A percentile compares a stretch with the other conserved stretches of the same genome.
phyloP scores from a whole-genome alignment of 129 eudicot genomes.

The Arctium minus region DNA sequence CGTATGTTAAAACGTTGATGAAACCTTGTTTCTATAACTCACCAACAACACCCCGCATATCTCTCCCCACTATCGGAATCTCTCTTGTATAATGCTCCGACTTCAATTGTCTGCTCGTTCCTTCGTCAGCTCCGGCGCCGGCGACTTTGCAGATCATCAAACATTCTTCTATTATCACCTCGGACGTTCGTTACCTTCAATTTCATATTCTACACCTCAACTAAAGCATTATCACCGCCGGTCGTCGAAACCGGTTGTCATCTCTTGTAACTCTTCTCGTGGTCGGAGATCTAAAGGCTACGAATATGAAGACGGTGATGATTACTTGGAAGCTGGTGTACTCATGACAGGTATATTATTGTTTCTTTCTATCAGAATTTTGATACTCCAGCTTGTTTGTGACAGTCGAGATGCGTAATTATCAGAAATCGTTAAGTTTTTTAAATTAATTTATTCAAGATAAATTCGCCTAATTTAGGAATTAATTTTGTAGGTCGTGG shows the following conservation, averaged over 20 bases:
- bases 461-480: conserved; percentile 5
- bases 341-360: conserved; percentile 48
- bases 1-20: not conserved
- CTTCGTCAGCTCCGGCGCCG: conserved; percentile 23
- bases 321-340: conserved; percentile 58
- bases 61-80: not conserved
- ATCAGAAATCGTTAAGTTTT: not conserved
- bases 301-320: conserved; percentile 29
- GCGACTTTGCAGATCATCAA: conserved; percentile 33
- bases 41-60: not conserved
- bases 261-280: conserved; percentile 35
- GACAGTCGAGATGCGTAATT: not conserved
- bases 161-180: conserved; percentile 5
- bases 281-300: conserved; percentile 25
- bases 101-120: conserved; percentile 24
- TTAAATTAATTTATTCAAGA: not conserved
- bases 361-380: not conserved
- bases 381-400: not conserved
- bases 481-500: conserved; percentile 14
- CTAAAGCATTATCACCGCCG: conserved; percentile 2
- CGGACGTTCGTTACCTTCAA: conserved; percentile 4
- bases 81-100: conserved; percentile 30
- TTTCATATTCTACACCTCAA: conserved; percentile 19
- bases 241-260: conserved; percentile 20
- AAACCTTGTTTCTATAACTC: conserved; percentile 16